These are phyloP conservation scores for Boletus pseudopeckii DNA, from an alignment of 768 basidiomycete genomes.

Conservation along the genomic window DNA sequence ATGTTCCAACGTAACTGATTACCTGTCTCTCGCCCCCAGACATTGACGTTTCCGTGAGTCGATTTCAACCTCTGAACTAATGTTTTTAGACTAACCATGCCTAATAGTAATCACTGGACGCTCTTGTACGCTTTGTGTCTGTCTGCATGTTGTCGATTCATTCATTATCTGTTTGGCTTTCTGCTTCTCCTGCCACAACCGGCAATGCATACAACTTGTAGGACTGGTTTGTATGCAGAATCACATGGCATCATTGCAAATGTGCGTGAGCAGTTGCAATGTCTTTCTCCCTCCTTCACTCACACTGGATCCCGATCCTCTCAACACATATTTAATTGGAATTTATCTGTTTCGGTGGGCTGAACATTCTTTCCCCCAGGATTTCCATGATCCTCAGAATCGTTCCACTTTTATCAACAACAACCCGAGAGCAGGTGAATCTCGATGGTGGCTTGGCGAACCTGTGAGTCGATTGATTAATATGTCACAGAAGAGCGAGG, in stretches of 20 bases:
- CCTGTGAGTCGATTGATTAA: slow-evolving; percentile 49
- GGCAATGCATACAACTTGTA: slow-evolving; percentile 25
- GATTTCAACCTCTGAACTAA: background rate
- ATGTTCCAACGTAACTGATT: background rate
- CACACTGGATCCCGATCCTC: background rate
- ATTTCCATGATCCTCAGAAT: slow-evolving; percentile 74
- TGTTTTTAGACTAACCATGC: background rate
- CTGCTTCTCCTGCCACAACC: background rate
- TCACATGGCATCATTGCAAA: slow-evolving; percentile 88
- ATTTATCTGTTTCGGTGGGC: background rate
- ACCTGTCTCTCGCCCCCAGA: slow-evolving; percentile 39
- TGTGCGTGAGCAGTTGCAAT: slow-evolving; percentile 37
- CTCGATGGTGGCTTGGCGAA: slow-evolving; percentile 84
- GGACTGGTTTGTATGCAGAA: slow-evolving; percentile 85
- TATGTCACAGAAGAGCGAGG: background rate
- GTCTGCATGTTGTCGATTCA: background rate
- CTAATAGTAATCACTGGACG: slow-evolving; percentile 77
- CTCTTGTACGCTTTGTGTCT: slow-evolving; percentile 50
- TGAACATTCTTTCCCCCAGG: slow-evolving; percentile 38
- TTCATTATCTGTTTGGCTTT: background rate
- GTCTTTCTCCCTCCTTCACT: background rate
- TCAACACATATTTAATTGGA: too few relatives aligned
- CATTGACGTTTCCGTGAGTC: slow-evolving; percentile 82
- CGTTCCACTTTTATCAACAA: slow-evolving; percentile 65
- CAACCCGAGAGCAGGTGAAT: slow-evolving; percentile 50